Evolutionary conservation across 2,329 filamentous ascomycete genomes (phyloP).

Genomic region (Colletotrichum chlorophyti): DNA sequence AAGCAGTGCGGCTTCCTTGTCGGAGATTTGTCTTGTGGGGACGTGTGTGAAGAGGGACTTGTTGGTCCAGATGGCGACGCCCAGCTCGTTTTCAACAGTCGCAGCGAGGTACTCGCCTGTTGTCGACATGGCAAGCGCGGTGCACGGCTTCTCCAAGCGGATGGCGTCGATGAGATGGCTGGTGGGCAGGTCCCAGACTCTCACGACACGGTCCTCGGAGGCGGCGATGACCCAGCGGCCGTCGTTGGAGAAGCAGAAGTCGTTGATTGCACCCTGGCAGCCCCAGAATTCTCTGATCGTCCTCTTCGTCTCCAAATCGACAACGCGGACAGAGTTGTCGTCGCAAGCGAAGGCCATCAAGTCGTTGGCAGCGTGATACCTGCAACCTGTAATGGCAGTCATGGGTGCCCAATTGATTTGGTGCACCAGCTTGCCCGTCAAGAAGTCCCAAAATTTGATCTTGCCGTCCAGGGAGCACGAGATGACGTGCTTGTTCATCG

Average conservation of each 20-base stretch:
- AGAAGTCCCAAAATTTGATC: constrained; percentile 97
- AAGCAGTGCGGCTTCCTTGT: constrained; percentile 72
- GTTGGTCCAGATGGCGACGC: constrained; percentile 97
- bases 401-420: constrained; percentile 86
- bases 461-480: constrained; percentile 91
- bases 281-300: constrained; percentile 94
- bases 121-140: constrained; percentile 83
- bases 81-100: constrained; percentile 80
- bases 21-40: constrained; percentile 83
- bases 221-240: constrained; percentile 93
- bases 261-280: constrained; percentile 74
- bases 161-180: constrained; percentile 95
- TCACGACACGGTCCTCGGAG: constrained; percentile 78
- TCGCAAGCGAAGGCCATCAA: constrained; percentile 89
- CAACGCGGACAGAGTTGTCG: constrained; percentile 84
- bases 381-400: constrained; percentile 76
- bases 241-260: constrained; percentile 89
- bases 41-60: constrained; percentile 89
- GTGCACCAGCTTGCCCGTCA: constrained; percentile 78
- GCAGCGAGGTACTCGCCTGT: constrained; percentile 96
- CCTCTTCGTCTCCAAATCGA: constrained; percentile 89
- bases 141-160: constrained; percentile 79
- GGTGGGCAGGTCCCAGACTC: constrained; percentile 95
- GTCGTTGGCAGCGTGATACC: constrained; percentile 84
- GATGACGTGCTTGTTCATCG: constrained; percentile 84